Base-by-base conservation (phyloP, 2,329 filamentous ascomycete species). In the Fusarium chuoi region DNA sequence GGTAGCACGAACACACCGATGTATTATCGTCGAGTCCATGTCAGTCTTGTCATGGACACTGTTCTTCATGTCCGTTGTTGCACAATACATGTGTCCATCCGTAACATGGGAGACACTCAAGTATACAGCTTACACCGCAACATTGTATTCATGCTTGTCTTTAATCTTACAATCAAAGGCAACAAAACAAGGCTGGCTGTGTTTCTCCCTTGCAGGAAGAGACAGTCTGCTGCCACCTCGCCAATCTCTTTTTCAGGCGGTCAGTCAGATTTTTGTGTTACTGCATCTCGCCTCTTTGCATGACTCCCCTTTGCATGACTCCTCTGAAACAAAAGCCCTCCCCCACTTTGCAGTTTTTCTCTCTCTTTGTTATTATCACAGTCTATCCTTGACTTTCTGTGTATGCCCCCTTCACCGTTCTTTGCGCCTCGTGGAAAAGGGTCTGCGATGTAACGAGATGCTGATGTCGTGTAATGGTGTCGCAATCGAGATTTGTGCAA, bases 401-500 rank as follows among this genome's bases (percentile, higher is more conserved):
- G 30, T 35, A 13, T 41, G 24, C 17, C 13, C 35, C 10, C 46
- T 68, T 74, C 71, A 72, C 71, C 71, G 71, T 74, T 74, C 68
- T 75, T 74, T 74, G 48, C 62, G 71, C 68, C 48, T 61, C 63
- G 44, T 64, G 63, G 62, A 41, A 74, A 70, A 45, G 46, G 45
- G 35, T 55, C 39, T 61, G 48, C 41, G 15, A 52, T 74, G 57
- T 49, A 59, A 73, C 55, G 28, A 48, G 59, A 72, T 49, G 28
- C 35, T 44, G 22, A 67, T 78, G 75, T 28, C 22, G 75, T 78
- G 65, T 38, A 36, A 74, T 57, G 59, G 76, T 78, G 54, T 62
- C 56, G 67, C 76, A 78, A 78, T 78, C 76, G 75, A 78, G 76
- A 78, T 78, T 74, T 78, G 76, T 76, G 62, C 56, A 69, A 78